A percentile compares a stretch with the other conserved stretches of the same genome.
phyloP scores from a whole-genome alignment of 805 yeast species.

The Phaffomyces thermotolerans region DNA sequence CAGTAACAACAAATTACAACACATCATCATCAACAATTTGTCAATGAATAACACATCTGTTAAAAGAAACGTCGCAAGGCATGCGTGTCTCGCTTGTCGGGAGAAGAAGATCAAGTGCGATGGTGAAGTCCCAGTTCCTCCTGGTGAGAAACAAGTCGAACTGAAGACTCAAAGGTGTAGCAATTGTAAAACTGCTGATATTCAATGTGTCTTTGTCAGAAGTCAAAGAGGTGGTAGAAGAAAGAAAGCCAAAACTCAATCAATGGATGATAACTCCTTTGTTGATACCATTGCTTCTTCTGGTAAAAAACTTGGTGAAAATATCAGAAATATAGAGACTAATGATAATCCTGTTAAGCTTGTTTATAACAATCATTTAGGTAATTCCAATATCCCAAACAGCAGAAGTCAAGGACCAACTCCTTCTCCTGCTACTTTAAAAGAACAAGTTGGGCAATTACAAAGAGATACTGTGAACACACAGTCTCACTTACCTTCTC shows the following conservation, averaged over 20 bases:
- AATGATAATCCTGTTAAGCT: too few relatives aligned
- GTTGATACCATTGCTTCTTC: too few relatives aligned
- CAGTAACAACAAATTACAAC: too few relatives aligned
- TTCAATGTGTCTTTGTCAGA: conserved; percentile 49
- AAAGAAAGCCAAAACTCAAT: conserved; percentile 11
- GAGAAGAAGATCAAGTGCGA: conserved; percentile 62
- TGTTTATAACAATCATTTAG: background rate
- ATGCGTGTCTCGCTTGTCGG: conserved; percentile 59
- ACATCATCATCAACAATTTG: background rate
- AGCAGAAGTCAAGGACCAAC: too few relatives aligned
- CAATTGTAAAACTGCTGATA: conserved; percentile 39
- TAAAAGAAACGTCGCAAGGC: conserved; percentile 45
- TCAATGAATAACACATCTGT: background rate
- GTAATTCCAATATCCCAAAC: too few relatives aligned
- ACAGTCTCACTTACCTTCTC: background rate
- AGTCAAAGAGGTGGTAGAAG: conserved; percentile 54
- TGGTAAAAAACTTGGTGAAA: too few relatives aligned
- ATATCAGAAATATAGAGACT: too few relatives aligned
- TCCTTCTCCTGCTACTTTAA: too few relatives aligned
- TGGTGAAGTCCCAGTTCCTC: conserved; percentile 37
- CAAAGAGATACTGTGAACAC: too few relatives aligned
- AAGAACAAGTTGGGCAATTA: too few relatives aligned
- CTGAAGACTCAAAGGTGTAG: conserved; percentile 32
- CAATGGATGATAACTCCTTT: too few relatives aligned
- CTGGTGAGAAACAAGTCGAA: conserved; percentile 23